Conservation (phyloP, 352 stramenopile species). For the Pythium dissimile region DNA sequence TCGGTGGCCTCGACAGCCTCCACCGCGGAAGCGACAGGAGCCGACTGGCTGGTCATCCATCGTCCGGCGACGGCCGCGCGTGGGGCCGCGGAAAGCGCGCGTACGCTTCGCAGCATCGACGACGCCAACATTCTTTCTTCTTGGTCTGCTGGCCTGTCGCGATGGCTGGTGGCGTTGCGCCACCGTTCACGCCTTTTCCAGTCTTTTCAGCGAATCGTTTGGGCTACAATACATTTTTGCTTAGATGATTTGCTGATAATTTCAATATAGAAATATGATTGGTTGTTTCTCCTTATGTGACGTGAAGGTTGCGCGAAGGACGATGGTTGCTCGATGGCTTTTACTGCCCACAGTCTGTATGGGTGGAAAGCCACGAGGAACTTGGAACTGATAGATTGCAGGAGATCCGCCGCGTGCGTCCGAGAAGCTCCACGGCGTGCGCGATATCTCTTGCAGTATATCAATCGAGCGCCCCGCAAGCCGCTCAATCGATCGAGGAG, state of each 20-base stretch:
- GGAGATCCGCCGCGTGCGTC: constrained; percentile 1
- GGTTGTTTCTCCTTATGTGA: constrained; percentile 7
- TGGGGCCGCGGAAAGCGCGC: constrained; percentile 23
- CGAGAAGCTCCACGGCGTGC: background rate
- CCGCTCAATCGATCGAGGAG: constrained; percentile 4
- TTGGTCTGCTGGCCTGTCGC: background rate
- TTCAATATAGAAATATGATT: background rate
- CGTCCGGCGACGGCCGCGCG: constrained; percentile 5
- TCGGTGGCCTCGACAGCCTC: constrained; percentile 14
- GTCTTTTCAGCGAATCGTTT: constrained; percentile 15
- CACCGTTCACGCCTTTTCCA: background rate
- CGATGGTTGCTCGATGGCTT: constrained; percentile 16
- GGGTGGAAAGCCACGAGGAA: constrained; percentile 9
- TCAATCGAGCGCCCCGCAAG: background rate
- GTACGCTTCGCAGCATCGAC: constrained; percentile 21
- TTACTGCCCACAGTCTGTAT: constrained; percentile 10
- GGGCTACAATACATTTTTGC: too few species aligned
- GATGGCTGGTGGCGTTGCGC: constrained; percentile 22
- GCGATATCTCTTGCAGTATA: constrained; percentile 3
- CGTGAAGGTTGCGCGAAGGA: constrained; percentile 15
- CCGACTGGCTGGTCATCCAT: constrained; percentile 9
- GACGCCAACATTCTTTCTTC: constrained; percentile 14
- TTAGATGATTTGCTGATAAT: too few species aligned
- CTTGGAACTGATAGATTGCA: constrained; percentile 14
- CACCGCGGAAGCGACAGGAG: constrained; percentile 10